Base-by-base conservation (phyloP, 2,329 filamentous ascomycete genomes). In the Monosporascus sp. region DNA sequence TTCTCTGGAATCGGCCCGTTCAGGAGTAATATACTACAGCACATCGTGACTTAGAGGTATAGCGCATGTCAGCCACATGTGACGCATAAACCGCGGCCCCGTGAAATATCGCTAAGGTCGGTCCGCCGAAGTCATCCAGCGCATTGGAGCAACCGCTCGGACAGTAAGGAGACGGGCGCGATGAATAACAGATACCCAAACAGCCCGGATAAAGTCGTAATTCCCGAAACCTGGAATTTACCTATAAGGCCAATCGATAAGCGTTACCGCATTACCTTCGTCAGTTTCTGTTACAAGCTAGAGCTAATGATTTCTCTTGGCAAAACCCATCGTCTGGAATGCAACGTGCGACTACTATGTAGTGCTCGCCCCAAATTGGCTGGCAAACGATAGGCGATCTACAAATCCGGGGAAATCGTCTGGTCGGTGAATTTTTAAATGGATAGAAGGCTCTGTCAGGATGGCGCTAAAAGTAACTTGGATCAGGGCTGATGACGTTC, bases 11-110 rank as follows among this genome's bases (percentile, higher is more conserved):
- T 52, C 45, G 31, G 46, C 41, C 52, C 53, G 58, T 55, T 50
- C 53, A 57, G 53, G 60, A 57, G 57, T 57, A 60, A 57, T 54
- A 11, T n/a, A 9, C 17, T n/a, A 20, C 38, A 18, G 17, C 11
- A 5, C 11, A 35, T 35, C 9, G 31, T 14, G 11, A 14, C 4
- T 14, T 35, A 5, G 9, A 17, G 8, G 38, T n/a, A 8, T 20
- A 31, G 43, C 24, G 14, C 14, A 24, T 46, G 24, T n/a, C 20
- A 46, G 6, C 11, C 7, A 14, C 43, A 46, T 46, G 43, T 46
- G 43, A 46, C 22, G 43, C 43, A 28, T 28, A 11, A 46, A 26
- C 40, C 17, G 22, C 11, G 4, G 18, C 20, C 17, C 22, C 40
- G 20, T 43, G 40, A 24, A 43, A 43, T 20, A 43, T 43, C 40